phyloP scores from a whole-genome alignment of 2,329 filamentous ascomycete species.

The Xylaria sp. region DNA sequence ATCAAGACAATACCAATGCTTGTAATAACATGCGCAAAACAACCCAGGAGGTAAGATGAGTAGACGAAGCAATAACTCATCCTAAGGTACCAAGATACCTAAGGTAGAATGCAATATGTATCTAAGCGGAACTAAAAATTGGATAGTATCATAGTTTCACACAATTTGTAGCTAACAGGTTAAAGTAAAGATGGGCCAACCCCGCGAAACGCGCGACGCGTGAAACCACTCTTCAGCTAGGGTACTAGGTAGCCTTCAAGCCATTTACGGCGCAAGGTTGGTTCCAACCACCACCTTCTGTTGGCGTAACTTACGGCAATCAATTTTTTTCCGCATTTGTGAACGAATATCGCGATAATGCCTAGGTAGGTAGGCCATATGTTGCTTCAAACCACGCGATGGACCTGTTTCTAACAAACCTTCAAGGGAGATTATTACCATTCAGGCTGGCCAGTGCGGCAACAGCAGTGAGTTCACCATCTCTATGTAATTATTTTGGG shows the following conservation, averaged over 20 bases:
- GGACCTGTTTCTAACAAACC: slow-evolving; percentile 17
- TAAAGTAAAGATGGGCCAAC: not conserved
- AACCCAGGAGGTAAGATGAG: too few relatives aligned
- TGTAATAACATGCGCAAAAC: not conserved
- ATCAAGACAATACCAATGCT: not conserved
- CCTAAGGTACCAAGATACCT: too few relatives aligned
- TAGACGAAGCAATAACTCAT: too few relatives aligned
- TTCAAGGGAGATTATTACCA: slow-evolving; percentile 94
- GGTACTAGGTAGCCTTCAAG: slow-evolving; percentile 3
- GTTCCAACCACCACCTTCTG: not conserved
- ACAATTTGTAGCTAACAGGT: too few relatives aligned
- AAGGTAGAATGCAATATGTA: too few relatives aligned
- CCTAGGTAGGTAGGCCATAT: slow-evolving; percentile 33
- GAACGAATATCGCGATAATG: slow-evolving; percentile 37
- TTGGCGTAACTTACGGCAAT: slow-evolving; percentile 1
- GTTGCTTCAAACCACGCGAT: not conserved
- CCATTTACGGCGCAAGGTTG: not conserved
- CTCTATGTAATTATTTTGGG: slow-evolving; percentile 35
- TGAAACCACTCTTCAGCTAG: not conserved
- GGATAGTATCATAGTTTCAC: too few relatives aligned
- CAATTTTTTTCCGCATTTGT: not conserved
- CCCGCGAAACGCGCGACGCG: slow-evolving; percentile 28
- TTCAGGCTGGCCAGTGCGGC: slow-evolving; percentile 98
- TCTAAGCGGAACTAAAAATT: too few relatives aligned
- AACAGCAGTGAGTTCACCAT: slow-evolving; percentile 85